phyloP scores from a whole-genome alignment of 148 eudicot genomes.

The Rhododendron simsii region DNA sequence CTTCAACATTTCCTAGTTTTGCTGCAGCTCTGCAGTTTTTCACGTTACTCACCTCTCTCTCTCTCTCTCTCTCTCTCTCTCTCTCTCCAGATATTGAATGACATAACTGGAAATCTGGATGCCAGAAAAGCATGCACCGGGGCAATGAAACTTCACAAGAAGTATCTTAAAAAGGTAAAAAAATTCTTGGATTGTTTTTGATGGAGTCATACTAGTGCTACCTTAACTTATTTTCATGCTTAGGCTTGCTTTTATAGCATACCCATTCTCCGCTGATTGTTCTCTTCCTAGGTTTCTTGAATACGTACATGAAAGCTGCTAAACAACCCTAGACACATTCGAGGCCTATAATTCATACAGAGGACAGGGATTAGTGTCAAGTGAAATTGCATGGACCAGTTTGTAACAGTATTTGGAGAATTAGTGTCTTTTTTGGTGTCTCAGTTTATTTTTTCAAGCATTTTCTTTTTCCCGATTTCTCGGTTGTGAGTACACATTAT shows the following conservation, averaged over 20 bases:
- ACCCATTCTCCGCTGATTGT: neutral
- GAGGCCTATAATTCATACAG: neutral
- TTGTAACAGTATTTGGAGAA: neutral
- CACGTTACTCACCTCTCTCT: neutral
- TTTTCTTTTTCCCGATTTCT: neutral
- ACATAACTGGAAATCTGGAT: conserved; percentile 69
- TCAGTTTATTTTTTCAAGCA: neutral
- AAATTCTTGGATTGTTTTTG: neutral
- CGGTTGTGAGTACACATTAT: neutral
- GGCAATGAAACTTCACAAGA: conserved; percentile 91
- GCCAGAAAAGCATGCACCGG: conserved; percentile 82
- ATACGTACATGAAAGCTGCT: neutral
- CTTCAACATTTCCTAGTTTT: neutral
- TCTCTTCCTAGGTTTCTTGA: neutral
- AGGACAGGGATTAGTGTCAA: neutral
- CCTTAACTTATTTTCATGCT: neutral
- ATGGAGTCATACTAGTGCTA: neutral
- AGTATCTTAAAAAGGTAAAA: conserved; percentile 73
- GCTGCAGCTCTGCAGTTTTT: neutral
- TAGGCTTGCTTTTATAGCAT: neutral
- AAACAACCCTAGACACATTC: neutral
- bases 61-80: neutral
- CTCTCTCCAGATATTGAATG: conserved; percentile 69
- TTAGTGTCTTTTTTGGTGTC: neutral
- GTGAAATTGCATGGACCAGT: neutral